These are phyloP conservation scores for Drosera capensis DNA, from an alignment of 148 eudicot species.

Conservation along the genomic window DNA sequence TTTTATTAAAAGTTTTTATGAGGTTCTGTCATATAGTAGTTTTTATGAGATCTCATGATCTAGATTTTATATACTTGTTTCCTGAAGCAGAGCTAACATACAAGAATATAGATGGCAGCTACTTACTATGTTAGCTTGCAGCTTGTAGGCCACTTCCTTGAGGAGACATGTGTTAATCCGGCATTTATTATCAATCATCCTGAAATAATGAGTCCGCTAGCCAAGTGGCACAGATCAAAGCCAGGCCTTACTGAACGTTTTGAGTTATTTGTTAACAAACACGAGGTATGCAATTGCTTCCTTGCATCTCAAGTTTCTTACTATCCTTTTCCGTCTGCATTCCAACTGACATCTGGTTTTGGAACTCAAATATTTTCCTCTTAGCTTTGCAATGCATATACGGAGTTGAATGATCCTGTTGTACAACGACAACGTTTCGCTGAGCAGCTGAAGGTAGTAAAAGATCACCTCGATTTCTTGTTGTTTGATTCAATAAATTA, in stretches of 20 bases:
- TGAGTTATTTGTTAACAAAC: conserved; percentile 84
- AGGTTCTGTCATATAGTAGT: too few species aligned
- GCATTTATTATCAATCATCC: conserved; percentile 85
- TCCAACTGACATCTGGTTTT: background rate
- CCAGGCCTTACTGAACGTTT: conserved; percentile 87
- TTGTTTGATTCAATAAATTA: background rate
- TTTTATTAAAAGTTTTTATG: too few species aligned
- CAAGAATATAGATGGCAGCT: too few species aligned
- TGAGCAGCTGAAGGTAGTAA: conserved; percentile 82
- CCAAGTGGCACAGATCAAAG: conserved; percentile 91
- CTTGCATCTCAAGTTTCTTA: background rate
- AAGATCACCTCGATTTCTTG: background rate
- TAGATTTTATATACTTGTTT: too few species aligned
- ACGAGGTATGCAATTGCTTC: conserved; percentile 32
- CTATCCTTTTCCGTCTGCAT: background rate
- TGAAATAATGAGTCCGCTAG: conserved; percentile 90
- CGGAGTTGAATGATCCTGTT: conserved; percentile 85
- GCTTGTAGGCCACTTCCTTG: conserved; percentile 94
- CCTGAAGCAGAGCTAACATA: too few species aligned
- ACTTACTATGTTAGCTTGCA: too few species aligned
- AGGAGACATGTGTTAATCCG: conserved; percentile 79
- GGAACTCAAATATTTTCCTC: background rate
- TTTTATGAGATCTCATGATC: too few species aligned
- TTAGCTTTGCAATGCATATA: conserved; percentile 92
- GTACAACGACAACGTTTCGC: conserved; percentile 91